Evolutionary conservation across 129 eudicot species (phyloP).

Genomic region (Flaveria robusta): DNA sequence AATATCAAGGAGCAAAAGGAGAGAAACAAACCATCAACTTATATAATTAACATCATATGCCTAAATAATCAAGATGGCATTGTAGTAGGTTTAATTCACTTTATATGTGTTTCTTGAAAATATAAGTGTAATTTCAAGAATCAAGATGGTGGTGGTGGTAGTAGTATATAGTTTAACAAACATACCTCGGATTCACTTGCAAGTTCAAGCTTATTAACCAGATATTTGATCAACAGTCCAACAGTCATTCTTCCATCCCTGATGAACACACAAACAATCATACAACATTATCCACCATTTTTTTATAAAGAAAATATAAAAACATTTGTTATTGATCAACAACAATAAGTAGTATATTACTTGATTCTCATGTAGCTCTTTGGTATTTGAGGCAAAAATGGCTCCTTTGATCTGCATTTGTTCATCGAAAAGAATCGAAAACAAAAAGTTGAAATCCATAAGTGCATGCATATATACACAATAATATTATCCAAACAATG

Average conservation of each 20-base stretch:
- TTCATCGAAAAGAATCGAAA: neutral
- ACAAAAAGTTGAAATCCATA: neutral
- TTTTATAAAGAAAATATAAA: conserved; percentile 1
- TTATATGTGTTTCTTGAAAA: neutral
- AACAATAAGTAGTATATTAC: conserved; percentile 31
- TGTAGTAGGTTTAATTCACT: neutral
- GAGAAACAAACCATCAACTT: neutral
- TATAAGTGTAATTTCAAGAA: neutral
- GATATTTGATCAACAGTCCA: conserved; percentile 70
- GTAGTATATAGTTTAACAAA: conserved; percentile 6
- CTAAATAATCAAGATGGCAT: neutral
- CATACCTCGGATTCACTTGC: conserved; percentile 89
- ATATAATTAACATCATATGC: neutral
- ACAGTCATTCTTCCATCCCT: conserved; percentile 91
- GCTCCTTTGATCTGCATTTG: conserved; percentile 68
- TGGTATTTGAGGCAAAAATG: conserved; percentile 84
- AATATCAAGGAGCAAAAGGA: neutral
- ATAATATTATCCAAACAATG: neutral
- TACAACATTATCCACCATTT: neutral
- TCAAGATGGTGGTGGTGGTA: neutral
- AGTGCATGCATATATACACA: conserved; percentile 1
- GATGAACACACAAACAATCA: neutral
- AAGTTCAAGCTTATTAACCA: conserved; percentile 80
- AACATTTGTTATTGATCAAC: neutral
- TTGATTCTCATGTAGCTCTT: conserved; percentile 84